A percentile compares a stretch with the other conserved stretches of the same genome.
These are phyloP conservation scores for Cucurbita pepo DNA, from an alignment of 306 rosid species.

Conservation along the genomic window DNA sequence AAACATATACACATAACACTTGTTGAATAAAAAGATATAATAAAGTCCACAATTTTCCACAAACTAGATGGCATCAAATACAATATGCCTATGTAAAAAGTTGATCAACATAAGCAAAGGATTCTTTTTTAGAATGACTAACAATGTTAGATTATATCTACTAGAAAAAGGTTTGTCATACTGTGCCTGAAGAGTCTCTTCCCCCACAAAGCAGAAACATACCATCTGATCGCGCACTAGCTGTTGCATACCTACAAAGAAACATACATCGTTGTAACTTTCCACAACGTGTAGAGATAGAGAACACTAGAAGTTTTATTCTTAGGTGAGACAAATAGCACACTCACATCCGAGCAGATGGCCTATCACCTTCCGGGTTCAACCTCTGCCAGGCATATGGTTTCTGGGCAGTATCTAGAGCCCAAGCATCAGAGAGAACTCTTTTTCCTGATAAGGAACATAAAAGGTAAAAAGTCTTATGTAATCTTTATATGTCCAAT, in stretches of 20 bases:
- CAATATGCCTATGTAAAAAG: neutral
- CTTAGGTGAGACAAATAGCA: conserved; percentile 7
- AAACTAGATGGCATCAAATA: neutral
- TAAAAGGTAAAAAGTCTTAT: neutral
- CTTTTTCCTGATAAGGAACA: conserved; percentile 55
- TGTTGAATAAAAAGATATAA: neutral
- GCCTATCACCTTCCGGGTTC: conserved; percentile 93
- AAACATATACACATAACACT: neutral
- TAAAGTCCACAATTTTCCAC: neutral
- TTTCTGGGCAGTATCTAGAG: conserved; percentile 89
- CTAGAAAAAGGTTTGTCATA: conserved; percentile 25
- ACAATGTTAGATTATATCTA: neutral
- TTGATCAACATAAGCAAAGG: neutral
- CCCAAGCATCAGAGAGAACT: conserved; percentile 91
- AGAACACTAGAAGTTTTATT: conserved; percentile 1
- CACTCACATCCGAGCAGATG: conserved; percentile 97
- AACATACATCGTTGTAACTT: conserved; percentile 11
- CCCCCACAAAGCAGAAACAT: conserved; percentile 99
- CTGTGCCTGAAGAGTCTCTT: conserved; percentile 86
- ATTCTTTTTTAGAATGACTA: neutral
- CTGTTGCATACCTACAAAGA: conserved; percentile 91
- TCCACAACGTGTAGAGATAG: neutral
- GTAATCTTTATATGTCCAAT: neutral
- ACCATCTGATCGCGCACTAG: conserved; percentile 98
- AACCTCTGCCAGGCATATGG: conserved; percentile 89